Conservation (phyloP, 352 stramenopile genomes). For the Phytophthora melonis region DNA sequence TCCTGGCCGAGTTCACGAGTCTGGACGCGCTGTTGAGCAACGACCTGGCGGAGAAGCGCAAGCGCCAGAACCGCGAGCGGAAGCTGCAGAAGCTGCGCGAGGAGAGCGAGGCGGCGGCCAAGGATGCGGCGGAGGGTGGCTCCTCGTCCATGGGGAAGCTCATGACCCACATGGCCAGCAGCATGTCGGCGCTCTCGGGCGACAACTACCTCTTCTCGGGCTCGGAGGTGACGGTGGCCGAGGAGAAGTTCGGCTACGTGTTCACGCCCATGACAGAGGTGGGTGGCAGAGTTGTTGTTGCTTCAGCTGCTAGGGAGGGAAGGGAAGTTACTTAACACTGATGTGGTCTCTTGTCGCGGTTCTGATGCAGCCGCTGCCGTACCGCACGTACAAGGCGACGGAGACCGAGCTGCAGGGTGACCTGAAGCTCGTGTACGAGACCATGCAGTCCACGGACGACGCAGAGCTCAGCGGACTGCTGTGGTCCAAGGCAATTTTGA, state of each 20-base stretch:
- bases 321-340: conserved; percentile 26
- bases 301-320: background rate
- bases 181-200: conserved; percentile 73
- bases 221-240: conserved; percentile 43
- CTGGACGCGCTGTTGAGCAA: conserved; percentile 79
- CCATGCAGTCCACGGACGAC: conserved; percentile 63
- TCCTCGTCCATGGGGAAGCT: conserved; percentile 59
- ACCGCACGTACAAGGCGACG: conserved; percentile 67
- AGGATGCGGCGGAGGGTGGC: conserved; percentile 15
- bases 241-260: conserved; percentile 87
- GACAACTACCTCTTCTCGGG: conserved; percentile 68
- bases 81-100: conserved; percentile 71
- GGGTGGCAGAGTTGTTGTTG: background rate
- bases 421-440: conserved; percentile 65
- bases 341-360: conserved; percentile 17
- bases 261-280: conserved; percentile 82
- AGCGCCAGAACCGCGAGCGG: conserved; percentile 59
- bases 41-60: conserved; percentile 65
- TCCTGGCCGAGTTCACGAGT: conserved; percentile 75
- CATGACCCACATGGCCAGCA: conserved; percentile 78
- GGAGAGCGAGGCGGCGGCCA: conserved; percentile 48
- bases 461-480: conserved; percentile 67
- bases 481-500: conserved; percentile 79
- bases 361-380: conserved; percentile 55
- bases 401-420: conserved; percentile 61